A percentile compares a stretch with the other conserved stretches of the same genome.
Conservation (phyloP, 2,329 filamentous ascomycete species). For the Cercospora sesami region DNA sequence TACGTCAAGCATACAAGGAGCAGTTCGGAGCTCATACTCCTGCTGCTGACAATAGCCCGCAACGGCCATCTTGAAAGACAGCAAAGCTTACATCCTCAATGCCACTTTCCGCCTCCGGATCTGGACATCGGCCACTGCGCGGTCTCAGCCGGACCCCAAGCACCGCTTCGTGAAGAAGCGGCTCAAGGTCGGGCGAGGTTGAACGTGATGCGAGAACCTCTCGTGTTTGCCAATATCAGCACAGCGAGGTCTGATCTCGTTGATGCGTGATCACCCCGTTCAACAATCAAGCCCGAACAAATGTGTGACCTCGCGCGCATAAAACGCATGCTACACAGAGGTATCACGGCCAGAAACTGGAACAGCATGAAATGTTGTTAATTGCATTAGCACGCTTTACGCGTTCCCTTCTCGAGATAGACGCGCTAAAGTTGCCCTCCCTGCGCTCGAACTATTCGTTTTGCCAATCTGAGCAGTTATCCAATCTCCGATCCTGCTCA, state of each 20-base stretch:
- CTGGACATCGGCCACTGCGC: background rate
- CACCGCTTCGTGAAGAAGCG: background rate
- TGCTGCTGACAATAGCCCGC: constrained; percentile 13
- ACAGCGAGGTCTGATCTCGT: background rate
- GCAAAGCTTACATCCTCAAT: background rate
- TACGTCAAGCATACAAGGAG: constrained; percentile 16
- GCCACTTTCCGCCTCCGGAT: background rate
- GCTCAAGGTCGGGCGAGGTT: background rate
- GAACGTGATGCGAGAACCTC: background rate
- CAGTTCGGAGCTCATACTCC: constrained; percentile 10
- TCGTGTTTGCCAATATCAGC: background rate
- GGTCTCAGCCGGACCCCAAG: background rate
- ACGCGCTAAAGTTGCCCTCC: constrained; percentile 54
- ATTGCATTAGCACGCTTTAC: background rate
- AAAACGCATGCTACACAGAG: background rate
- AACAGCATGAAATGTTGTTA: background rate
- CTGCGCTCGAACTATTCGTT: constrained; percentile 65
- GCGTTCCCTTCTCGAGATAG: constrained; percentile 24
- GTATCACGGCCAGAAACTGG: background rate
- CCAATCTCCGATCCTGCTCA: constrained; percentile 71
- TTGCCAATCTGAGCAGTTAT: constrained; percentile 65
- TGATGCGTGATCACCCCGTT: background rate
- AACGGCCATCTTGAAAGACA: constrained; percentile 17
- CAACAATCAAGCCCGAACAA: background rate
- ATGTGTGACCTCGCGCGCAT: background rate